A percentile compares a stretch with the other conserved stretches of the same genome.
Conservation (phyloP, 352 stramenopile species). For the Blastocystis sp. region DNA sequence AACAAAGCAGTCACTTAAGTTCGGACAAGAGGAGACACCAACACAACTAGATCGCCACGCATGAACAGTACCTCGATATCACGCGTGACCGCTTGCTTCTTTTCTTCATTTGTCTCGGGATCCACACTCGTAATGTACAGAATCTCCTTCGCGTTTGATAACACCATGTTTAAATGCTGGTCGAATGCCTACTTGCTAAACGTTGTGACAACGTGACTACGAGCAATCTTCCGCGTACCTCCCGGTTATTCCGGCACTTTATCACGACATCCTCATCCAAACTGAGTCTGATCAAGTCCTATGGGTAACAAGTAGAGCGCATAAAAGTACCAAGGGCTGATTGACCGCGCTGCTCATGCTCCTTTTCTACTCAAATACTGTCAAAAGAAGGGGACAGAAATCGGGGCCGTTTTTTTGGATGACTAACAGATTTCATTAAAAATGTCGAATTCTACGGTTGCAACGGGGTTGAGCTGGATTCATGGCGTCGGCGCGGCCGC, state of each 20-base stretch:
- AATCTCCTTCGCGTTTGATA: constrained; percentile 60
- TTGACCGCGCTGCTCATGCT: constrained; percentile 2
- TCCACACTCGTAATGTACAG: neutral
- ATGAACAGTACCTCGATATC: constrained; percentile 30
- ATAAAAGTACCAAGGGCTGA: neutral
- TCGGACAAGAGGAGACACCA: constrained; percentile 34
- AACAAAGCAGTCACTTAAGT: neutral
- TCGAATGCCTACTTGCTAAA: constrained; percentile 40
- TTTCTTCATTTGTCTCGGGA: constrained; percentile 38
- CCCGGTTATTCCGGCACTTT: constrained; percentile 46
- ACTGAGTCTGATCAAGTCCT: constrained; percentile 60
- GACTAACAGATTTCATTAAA: too few species aligned
- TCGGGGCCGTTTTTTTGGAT: too few species aligned
- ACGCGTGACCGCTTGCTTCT: neutral
- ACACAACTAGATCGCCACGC: neutral
- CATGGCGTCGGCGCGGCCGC: neutral
- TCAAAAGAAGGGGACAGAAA: too few species aligned
- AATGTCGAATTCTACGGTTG: too few species aligned
- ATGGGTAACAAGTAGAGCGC: neutral
- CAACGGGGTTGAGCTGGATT: neutral
- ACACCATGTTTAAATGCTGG: constrained; percentile 64
- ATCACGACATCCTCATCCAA: constrained; percentile 56
- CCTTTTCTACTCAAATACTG: neutral
- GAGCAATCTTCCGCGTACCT: constrained; percentile 50
- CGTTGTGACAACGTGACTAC: neutral